Conservation (phyloP, 2,329 filamentous ascomycete genomes). For the Ceratocystis albifundus region DNA sequence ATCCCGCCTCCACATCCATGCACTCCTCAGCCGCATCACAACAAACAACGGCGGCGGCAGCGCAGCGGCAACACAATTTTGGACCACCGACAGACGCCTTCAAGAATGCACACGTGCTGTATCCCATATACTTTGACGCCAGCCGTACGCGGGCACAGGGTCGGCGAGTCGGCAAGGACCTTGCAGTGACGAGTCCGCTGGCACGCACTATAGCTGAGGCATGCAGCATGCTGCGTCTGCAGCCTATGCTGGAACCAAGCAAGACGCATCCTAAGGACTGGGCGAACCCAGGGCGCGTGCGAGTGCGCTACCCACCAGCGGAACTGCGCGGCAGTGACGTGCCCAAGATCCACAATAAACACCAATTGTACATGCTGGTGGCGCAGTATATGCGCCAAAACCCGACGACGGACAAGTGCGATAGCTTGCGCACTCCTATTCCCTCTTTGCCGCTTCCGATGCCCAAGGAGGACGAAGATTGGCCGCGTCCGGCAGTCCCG, state of each 20-base stretch:
- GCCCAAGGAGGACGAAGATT: constrained; percentile 51
- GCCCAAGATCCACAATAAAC: constrained; percentile 57
- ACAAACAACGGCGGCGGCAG: neutral
- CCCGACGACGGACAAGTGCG: constrained; percentile 59
- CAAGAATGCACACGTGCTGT: constrained; percentile 76
- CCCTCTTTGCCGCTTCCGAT: constrained; percentile 56
- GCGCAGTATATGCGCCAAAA: constrained; percentile 63
- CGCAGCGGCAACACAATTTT: constrained; percentile 7
- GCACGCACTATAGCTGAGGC: constrained; percentile 82
- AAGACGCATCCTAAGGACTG: constrained; percentile 95
- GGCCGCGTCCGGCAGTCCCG: constrained; percentile 63
- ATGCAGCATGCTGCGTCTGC: constrained; percentile 58
- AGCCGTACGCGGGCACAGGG: constrained; percentile 64
- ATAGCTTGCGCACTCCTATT: constrained; percentile 60
- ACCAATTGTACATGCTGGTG: constrained; percentile 76
- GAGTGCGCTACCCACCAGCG: constrained; percentile 56
- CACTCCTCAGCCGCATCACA: constrained; percentile 27
- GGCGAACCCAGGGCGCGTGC: constrained; percentile 87
- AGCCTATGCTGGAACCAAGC: constrained; percentile 74
- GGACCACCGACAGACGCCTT: constrained; percentile 42
- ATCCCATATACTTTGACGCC: constrained; percentile 90
- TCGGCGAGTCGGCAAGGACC: constrained; percentile 58
- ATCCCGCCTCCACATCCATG: constrained; percentile 24
- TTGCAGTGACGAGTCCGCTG: constrained; percentile 74
- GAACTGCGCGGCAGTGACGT: constrained; percentile 23